These are phyloP conservation scores for Schizosaccharomyces cryophilus DNA, from an alignment of 805 yeast genomes.

Conservation along the genomic window DNA sequence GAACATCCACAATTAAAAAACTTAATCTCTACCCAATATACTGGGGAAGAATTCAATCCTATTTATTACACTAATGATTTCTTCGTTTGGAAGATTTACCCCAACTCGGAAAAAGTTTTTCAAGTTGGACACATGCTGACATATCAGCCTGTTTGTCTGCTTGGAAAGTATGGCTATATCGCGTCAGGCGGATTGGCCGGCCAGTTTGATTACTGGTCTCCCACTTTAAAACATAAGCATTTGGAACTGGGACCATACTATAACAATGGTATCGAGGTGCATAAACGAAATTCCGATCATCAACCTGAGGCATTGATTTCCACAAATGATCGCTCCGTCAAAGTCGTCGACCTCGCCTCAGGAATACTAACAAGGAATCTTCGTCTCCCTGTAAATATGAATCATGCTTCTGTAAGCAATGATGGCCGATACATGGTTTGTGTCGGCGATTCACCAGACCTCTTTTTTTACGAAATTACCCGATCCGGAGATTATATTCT, in stretches of 20 bases:
- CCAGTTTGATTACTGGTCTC: neutral
- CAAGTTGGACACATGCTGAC: neutral
- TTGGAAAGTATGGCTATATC: neutral
- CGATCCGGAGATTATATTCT: neutral
- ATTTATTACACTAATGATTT: neutral
- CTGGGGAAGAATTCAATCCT: neutral
- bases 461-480: slow-evolving; percentile 21
- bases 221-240: neutral
- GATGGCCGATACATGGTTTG: slow-evolving; percentile 33
- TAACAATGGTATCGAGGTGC: neutral
- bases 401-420: slow-evolving; percentile 47
- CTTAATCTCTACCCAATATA: neutral
- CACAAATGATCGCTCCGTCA: slow-evolving; percentile 58
- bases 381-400: slow-evolving; percentile 39
- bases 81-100: neutral
- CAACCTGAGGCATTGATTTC: slow-evolving; percentile 31
- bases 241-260: neutral
- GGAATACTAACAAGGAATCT: slow-evolving; percentile 21
- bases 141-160: neutral
- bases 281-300: neutral
- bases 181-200: neutral
- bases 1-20: neutral
- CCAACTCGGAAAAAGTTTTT: neutral
- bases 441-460: slow-evolving; percentile 54
- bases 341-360: slow-evolving; percentile 33